Evolutionary conservation across 2,329 filamentous ascomycete genomes (phyloP).

Genomic region (Alternaria consortialis): DNA sequence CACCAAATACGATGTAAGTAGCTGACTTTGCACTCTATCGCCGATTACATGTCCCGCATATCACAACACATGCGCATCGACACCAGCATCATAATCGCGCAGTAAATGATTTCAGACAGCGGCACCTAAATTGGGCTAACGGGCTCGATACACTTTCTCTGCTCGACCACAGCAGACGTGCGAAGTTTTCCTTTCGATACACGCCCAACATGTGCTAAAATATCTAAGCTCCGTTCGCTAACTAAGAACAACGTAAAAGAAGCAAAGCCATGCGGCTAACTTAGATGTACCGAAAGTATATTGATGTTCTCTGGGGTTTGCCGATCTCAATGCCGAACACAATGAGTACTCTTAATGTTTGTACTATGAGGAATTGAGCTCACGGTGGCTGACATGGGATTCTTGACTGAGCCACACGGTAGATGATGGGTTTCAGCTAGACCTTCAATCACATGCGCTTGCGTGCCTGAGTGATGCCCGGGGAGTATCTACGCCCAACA

Average conservation of each 20-base stretch:
- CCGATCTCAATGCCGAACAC: conserved; percentile 5
- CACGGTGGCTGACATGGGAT: neutral
- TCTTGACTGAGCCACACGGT: neutral
- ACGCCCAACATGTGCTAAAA: conserved; percentile 8
- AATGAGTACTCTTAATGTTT: neutral
- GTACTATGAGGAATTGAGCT: neutral
- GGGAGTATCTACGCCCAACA: neutral
- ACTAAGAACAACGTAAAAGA: conserved; percentile 9
- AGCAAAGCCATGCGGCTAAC: conserved; percentile 12
- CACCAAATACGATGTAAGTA: conserved; percentile 2
- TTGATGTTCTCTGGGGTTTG: neutral
- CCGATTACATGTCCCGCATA: conserved; percentile 3
- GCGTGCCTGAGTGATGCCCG: neutral
- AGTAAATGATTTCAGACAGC: conserved; percentile 5
- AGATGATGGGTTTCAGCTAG: neutral
- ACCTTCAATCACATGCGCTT: neutral
- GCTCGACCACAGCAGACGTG: neutral
- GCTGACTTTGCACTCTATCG: neutral
- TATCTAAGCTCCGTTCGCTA: neutral
- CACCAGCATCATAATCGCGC: neutral
- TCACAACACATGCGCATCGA: neutral
- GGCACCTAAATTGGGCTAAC: neutral
- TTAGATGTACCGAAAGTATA: neutral
- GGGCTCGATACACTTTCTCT: conserved; percentile 6
- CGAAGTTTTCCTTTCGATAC: conserved; percentile 3